A percentile compares a stretch with the other conserved stretches of the same genome.
These are phyloP conservation scores for Rhizopus stolonifer DNA, from an alignment of 371 early-diverging fungal species.

Conservation along the genomic window DNA sequence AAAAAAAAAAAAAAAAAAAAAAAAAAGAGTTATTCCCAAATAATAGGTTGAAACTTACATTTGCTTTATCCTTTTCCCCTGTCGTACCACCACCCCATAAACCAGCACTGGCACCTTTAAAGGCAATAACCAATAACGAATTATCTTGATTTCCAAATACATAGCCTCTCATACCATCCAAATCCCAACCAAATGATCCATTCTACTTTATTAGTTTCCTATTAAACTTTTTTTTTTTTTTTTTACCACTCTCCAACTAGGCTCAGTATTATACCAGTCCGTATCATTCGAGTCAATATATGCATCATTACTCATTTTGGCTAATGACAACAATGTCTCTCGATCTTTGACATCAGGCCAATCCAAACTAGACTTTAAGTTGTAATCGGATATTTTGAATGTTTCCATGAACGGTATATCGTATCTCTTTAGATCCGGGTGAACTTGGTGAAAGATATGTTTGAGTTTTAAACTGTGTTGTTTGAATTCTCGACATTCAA, in stretches of 20 bases:
- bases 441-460: too few relatives aligned
- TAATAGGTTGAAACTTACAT: too few relatives aligned
- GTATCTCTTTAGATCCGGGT: too few relatives aligned
- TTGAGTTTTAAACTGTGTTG: too few relatives aligned
- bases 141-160: slow-evolving; percentile 74
- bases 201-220: slow-evolving; percentile 53
- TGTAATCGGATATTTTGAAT: too few relatives aligned
- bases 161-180: slow-evolving; percentile 89
- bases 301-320: slow-evolving; percentile 75
- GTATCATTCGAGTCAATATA: slow-evolving; percentile 53
- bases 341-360: too few relatives aligned
- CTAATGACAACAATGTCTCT: slow-evolving; percentile 67
- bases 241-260: slow-evolving; percentile 68
- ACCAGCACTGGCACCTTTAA: slow-evolving; percentile 89
- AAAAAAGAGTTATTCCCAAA: not conserved
- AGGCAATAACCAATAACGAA: slow-evolving; percentile 71
- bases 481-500: too few relatives aligned
- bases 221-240: too few relatives aligned
- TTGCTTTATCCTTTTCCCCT: slow-evolving; percentile 77
- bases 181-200: slow-evolving; percentile 84
- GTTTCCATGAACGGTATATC: too few relatives aligned
- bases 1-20: too few relatives aligned
- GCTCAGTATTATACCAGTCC: slow-evolving; percentile 75
- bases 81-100: slow-evolving; percentile 77
- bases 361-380: too few relatives aligned